phyloP scores from a whole-genome alignment of 2,329 filamentous ascomycete genomes.

The Orbilia oligospora region DNA sequence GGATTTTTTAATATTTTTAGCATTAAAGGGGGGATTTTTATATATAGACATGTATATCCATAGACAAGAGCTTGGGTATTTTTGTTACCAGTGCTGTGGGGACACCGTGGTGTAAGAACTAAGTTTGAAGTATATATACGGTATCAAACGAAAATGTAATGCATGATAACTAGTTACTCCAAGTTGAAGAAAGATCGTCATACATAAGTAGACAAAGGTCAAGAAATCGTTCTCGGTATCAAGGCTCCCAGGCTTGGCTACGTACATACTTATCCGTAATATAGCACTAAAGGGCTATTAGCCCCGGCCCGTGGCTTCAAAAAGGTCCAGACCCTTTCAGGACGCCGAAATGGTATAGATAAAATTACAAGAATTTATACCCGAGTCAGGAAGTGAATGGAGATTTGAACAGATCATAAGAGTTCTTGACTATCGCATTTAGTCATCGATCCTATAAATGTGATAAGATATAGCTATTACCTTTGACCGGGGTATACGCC shows the following conservation, averaged over 20 bases:
- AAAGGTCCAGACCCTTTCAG: slow-evolving; percentile 7
- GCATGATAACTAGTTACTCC: neutral
- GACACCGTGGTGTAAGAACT: neutral
- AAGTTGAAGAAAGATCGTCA: neutral
- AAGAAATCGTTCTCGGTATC: neutral
- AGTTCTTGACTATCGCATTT: slow-evolving; percentile 26
- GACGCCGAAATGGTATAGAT: slow-evolving; percentile 6
- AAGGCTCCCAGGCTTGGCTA: slow-evolving; percentile 4
- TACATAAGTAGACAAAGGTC: no score
- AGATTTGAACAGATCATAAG: neutral
- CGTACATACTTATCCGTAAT: no score
- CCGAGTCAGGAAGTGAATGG: slow-evolving; percentile 1
- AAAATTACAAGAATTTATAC: neutral
- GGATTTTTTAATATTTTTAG: neutral
- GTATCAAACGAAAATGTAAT: slow-evolving; percentile 1
- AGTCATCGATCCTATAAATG: slow-evolving; percentile 8
- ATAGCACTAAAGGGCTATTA: neutral
- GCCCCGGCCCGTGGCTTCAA: neutral
- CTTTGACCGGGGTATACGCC: slow-evolving; percentile 11
- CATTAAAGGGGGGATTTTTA: neutral
- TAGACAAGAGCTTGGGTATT: neutral
- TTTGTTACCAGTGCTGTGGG: neutral
- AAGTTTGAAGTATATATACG: no score
- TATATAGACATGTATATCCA: neutral
- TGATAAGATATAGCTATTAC: slow-evolving; percentile 6